Conservation (phyloP, 208 protist genomes). For the Plasmodiophora brassicae region DNA sequence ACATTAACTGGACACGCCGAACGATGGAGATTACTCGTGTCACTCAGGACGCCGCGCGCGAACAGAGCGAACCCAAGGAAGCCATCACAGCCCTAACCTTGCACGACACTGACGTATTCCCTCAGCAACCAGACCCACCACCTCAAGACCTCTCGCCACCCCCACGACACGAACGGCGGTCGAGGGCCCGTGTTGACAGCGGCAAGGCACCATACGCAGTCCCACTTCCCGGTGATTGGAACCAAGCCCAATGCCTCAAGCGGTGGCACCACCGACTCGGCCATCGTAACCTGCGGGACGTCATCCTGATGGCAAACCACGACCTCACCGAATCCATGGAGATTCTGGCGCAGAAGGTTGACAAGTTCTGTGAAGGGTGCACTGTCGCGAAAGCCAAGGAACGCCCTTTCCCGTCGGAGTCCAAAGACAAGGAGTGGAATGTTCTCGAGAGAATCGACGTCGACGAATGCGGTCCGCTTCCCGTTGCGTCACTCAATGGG, state of each 20-base stretch:
- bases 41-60: too few relatives aligned
- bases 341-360: not conserved
- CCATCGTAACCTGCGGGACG: not conserved
- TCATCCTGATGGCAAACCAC: not conserved
- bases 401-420: not conserved
- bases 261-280: not conserved
- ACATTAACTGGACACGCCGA: too few relatives aligned
- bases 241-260: not conserved
- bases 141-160: too few relatives aligned
- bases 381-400: not conserved
- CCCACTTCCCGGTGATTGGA: not conserved
- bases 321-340: not conserved
- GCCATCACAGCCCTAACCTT: too few relatives aligned
- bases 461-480: slow-evolving; percentile 10
- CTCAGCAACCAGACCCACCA: too few relatives aligned
- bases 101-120: too few relatives aligned
- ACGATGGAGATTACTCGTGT: too few relatives aligned
- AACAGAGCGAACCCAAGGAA: too few relatives aligned
- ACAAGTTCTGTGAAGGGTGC: not conserved
- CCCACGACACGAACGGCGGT: too few relatives aligned
- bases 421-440: not conserved
- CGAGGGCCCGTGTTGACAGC: too few relatives aligned
- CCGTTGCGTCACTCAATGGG: not conserved
- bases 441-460: not conserved
- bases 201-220: not conserved